phyloP scores from a whole-genome alignment of 192 early-diverging fungal genomes.

The Piromyces sp. region DNA sequence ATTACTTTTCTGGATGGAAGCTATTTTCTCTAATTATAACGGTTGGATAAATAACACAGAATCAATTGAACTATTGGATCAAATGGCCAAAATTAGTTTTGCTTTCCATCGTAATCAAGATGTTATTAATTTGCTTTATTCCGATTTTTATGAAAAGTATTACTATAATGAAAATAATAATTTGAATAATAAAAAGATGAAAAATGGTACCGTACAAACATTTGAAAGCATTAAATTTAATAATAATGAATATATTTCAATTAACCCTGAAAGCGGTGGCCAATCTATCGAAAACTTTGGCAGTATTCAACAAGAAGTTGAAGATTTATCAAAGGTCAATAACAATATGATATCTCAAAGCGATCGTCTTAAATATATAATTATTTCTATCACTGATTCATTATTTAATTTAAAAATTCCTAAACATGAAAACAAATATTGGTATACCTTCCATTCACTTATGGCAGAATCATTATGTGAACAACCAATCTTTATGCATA shows the following conservation, averaged over 20 bases:
- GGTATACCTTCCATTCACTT: not conserved
- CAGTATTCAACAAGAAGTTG: not conserved
- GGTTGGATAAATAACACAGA: not conserved
- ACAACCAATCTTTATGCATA: not conserved
- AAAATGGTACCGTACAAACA: not conserved
- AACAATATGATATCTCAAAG: not conserved
- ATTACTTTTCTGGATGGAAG: not conserved
- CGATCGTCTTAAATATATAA: not conserved
- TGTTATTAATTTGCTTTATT: not conserved
- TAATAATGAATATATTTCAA: not conserved
- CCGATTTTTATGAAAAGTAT: not conserved
- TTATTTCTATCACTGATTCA: not conserved
- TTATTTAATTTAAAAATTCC: not conserved
- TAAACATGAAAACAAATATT: not conserved
- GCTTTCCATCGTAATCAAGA: not conserved
- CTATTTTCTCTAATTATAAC: not conserved
- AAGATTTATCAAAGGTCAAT: not conserved
- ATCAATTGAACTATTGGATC: not conserved
- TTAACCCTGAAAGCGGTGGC: not conserved
- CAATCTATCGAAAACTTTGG: not conserved
- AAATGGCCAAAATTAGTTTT: not conserved
- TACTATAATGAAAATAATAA: not conserved
- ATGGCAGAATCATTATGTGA: not conserved
- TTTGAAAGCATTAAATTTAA: not conserved
- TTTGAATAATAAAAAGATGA: not conserved